Base-by-base conservation (phyloP, 495 filamentous ascomycete genomes). In the Trichoderma gamsii region DNA sequence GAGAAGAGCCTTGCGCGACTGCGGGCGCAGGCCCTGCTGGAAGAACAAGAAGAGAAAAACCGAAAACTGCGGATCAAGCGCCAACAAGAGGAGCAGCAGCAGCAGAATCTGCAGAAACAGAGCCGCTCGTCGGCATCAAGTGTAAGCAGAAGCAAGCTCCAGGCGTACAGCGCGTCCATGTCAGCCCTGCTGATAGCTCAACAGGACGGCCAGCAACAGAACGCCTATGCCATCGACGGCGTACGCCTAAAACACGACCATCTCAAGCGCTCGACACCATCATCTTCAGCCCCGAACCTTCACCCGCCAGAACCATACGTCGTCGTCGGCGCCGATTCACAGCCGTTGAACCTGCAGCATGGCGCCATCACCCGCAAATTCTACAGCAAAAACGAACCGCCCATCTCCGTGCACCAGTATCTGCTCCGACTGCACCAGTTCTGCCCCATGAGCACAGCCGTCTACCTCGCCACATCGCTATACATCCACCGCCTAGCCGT, bases 361-460 rank as follows among this genome's bases (percentile, higher is more conserved):
- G 86, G 85, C 67, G 89, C 92, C 67, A 88, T 98, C 65, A 90
- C 90, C 13, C 87, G 92, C 38, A 92, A 95, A 68, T 99, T 99
- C 78, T 93, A 93, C 76, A 94, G 91, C 27, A 96, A 95, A 73
- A 84, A 87, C 44, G 86, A 90, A 1, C 95, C 95, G 12, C 85
- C 87, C 2, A 92, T 98, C 66, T 80, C 89, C 12, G 80, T 98
- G 61, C 87, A 89, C 71, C 90, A 96, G 63, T 99, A 99, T 76
- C 83, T 97, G 23, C 78, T 87, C 70, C 90, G 95, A 59, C 86
- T 98, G 64, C 94, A 98, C 75, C 83, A 82, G 46, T 98, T 88
- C 76, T 99, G 95, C 71, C 94, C 96, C 25, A 90, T 97, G 87
- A 96, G 92, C n/a, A 94, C 95, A 3, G 93, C 88, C 18, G 96